A percentile compares a stretch with the other conserved stretches of the same genome.
Conservation (phyloP, 208 protist species). For the Leishmania amazonensis region DNA sequence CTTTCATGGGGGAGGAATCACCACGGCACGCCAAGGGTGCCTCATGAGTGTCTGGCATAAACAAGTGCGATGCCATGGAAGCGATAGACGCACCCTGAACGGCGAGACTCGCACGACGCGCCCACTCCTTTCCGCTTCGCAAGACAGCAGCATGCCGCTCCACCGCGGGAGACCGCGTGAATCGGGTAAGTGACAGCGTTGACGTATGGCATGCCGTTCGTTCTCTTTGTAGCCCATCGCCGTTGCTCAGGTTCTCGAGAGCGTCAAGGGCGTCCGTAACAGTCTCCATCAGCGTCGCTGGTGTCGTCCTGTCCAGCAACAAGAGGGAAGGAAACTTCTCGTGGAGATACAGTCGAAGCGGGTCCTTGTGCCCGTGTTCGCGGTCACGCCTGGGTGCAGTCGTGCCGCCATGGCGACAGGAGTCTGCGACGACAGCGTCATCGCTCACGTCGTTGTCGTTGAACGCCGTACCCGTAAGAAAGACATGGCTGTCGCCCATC, state of each 20-base stretch:
- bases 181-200: background rate
- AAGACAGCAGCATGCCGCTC: constrained; percentile 13
- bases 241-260: background rate
- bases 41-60: background rate
- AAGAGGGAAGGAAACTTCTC: constrained; percentile 10
- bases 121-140: constrained; percentile 27
- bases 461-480: constrained; percentile 57
- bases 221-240: background rate
- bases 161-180: background rate
- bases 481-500: constrained; percentile 64
- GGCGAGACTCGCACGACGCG: constrained; percentile 18
- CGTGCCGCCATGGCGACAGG: no score
- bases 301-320: background rate
- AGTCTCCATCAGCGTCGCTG: background rate
- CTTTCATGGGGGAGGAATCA: background rate
- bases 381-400: background rate
- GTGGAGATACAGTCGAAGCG: constrained; percentile 11
- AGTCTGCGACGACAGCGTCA: background rate
- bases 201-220: background rate
- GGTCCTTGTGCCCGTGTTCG: background rate
- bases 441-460: constrained; percentile 14
- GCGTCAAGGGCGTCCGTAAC: background rate
- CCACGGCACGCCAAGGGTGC: background rate
- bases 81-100: constrained; percentile 13
- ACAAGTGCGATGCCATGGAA: constrained; percentile 16